phyloP scores from a whole-genome alignment of 2,329 filamentous ascomycete species.

The Lecanosticta acicola region DNA sequence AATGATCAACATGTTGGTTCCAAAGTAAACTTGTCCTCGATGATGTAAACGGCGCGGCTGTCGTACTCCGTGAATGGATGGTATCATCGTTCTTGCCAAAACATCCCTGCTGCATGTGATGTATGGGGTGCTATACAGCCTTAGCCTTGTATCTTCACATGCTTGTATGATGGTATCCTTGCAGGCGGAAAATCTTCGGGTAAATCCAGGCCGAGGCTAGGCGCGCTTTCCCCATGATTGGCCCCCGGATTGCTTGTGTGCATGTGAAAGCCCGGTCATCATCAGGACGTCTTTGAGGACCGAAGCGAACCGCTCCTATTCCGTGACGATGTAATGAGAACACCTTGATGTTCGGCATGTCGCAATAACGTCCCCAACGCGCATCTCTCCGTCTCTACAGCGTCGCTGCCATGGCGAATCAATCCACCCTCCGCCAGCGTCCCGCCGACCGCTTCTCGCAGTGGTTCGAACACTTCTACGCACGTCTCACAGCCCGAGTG shows the following conservation, averaged over 20 bases:
- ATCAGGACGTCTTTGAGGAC: neutral
- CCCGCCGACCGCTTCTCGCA: conserved; percentile 29
- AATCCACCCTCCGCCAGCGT: conserved; percentile 65
- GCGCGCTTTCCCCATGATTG: neutral
- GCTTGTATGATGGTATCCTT: neutral
- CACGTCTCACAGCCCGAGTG: conserved; percentile 44
- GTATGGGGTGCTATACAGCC: too few relatives aligned
- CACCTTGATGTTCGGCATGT: neutral
- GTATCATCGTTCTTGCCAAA: too few relatives aligned
- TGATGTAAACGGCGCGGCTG: too few relatives aligned
- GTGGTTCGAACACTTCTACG: conserved; percentile 34
- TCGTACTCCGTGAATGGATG: too few relatives aligned
- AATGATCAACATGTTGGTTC: too few relatives aligned
- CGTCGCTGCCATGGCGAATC: conserved; percentile 64
- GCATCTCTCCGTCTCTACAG: neutral
- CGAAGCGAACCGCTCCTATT: neutral
- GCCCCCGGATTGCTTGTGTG: too few relatives aligned
- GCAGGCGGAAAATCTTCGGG: neutral
- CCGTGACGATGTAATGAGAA: neutral
- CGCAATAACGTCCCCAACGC: neutral
- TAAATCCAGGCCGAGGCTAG: neutral
- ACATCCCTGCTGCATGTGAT: too few relatives aligned
- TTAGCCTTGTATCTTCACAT: too few relatives aligned
- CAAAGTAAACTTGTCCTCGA: too few relatives aligned
- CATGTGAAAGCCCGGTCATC: neutral